Percentiles rank a stretch among this genome's conserved stretches.
These are phyloP conservation scores for Debaryomycetaceae sp. DNA, from an alignment of 1,139 yeast genomes.

Conservation along the genomic window DNA sequence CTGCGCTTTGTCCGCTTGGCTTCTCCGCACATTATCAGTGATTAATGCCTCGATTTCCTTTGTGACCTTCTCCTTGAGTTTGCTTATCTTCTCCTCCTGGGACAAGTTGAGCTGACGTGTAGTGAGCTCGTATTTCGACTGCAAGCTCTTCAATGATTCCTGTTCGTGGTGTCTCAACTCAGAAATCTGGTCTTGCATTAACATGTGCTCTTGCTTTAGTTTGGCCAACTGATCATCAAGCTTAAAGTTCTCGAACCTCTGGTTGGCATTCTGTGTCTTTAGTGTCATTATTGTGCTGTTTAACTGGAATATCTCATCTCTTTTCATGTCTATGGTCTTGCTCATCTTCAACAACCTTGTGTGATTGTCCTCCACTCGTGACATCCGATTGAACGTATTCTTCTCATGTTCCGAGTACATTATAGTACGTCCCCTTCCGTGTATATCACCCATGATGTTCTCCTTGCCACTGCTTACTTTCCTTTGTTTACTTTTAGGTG, in stretches of 20 bases:
- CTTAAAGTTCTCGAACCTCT: conserved; percentile 36
- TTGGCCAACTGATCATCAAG: conserved; percentile 29
- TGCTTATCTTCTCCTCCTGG: conserved; percentile 31
- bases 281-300: conserved; percentile 25
- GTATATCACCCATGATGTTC: conserved; percentile 1
- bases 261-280: conserved; percentile 35
- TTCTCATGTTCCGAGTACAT: conserved; percentile 1
- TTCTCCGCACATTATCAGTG: conserved; percentile 21
- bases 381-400: conserved; percentile 5
- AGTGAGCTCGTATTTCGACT: conserved; percentile 32
- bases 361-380: conserved; percentile 10
- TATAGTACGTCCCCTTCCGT: background rate
- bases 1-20: conserved; percentile 16
- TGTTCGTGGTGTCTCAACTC: conserved; percentile 26
- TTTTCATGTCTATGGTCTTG: conserved; percentile 11
- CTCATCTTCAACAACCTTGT: conserved; percentile 9
- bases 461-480: conserved; percentile 1
- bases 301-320: conserved; percentile 17
- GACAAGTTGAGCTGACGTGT: conserved; percentile 30
- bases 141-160: conserved; percentile 25
- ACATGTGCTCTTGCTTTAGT: conserved; percentile 16
- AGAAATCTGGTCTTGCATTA: conserved; percentile 24
- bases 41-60: conserved; percentile 34
- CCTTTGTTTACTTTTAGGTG: background rate
- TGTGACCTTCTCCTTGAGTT: conserved; percentile 33